Evolutionary conservation across 2,329 filamentous ascomycete species (phyloP).

Genomic region (Fusarium sulawesiense): DNA sequence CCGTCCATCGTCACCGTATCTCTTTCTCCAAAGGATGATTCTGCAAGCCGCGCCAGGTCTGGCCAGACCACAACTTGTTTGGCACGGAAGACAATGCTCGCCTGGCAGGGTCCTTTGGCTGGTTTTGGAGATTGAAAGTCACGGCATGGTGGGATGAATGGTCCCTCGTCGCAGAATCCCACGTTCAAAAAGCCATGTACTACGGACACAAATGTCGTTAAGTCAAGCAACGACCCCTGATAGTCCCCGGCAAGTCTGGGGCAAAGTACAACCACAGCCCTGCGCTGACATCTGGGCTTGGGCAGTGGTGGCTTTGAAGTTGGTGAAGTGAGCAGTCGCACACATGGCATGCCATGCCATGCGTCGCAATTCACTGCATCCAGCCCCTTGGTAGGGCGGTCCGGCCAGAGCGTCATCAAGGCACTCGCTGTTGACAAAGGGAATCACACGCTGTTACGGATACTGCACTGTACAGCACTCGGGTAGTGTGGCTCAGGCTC

Average conservation of each 20-base stretch:
- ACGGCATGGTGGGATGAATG: slow-evolving; percentile 36
- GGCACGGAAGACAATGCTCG: slow-evolving; percentile 17
- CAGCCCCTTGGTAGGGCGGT: slow-evolving; percentile 40
- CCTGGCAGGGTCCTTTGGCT: slow-evolving; percentile 36
- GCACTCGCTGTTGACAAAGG: slow-evolving; percentile 13
- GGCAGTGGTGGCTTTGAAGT: slow-evolving; percentile 40
- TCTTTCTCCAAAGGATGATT: slow-evolving; percentile 42
- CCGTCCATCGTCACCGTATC: slow-evolving; percentile 47
- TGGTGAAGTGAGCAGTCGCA: slow-evolving; percentile 35
- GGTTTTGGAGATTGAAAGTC: slow-evolving; percentile 22
- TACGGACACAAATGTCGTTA: slow-evolving; percentile 29
- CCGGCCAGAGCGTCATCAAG: slow-evolving; percentile 36
- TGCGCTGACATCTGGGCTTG: slow-evolving; percentile 40
- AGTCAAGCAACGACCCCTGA: slow-evolving; percentile 40
- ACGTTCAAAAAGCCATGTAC: slow-evolving; percentile 26
- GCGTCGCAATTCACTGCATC: slow-evolving; percentile 25
- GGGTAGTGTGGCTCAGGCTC: slow-evolving; percentile 41
- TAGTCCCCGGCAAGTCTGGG: slow-evolving; percentile 40
- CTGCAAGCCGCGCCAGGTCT: slow-evolving; percentile 35
- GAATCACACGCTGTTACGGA: slow-evolving; percentile 17
- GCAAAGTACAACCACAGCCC: slow-evolving; percentile 43
- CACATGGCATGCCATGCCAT: slow-evolving; percentile 12
- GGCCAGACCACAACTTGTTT: slow-evolving; percentile 22
- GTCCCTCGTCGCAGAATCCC: slow-evolving; percentile 21
- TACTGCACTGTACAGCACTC: neutral